Percentiles rank a stretch among this genome's conserved stretches.
phyloP scores from a whole-genome alignment of 441 rosid genomes.

The Omphalea diandra region DNA sequence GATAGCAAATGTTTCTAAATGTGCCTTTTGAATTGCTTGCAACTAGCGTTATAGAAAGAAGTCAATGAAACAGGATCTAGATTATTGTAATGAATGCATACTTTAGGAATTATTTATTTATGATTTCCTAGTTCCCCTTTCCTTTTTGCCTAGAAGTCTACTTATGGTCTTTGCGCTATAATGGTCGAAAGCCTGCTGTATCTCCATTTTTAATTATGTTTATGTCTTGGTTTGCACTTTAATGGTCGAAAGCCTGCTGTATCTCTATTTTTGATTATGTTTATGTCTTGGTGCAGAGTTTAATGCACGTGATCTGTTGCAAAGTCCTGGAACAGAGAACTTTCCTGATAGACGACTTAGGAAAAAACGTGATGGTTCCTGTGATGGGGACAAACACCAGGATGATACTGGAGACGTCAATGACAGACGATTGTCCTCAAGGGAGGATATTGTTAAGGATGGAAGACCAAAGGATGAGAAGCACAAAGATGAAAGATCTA shows the following conservation, averaged over 20 bases:
- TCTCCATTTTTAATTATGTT: no score
- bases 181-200: neutral
- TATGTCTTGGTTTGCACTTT: constrained; percentile 1
- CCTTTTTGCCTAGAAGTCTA: neutral
- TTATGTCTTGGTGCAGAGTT: constrained; percentile 46
- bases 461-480: constrained; percentile 70
- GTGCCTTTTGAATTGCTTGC: neutral
- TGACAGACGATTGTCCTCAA: constrained; percentile 43
- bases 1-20: neutral
- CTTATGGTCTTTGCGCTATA: neutral
- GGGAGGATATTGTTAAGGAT: constrained; percentile 57
- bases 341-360: constrained; percentile 56
- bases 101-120: neutral
- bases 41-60: neutral
- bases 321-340: constrained; percentile 54
- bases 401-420: constrained; percentile 55
- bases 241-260: no score
- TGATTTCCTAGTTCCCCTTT: neutral
- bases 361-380: constrained; percentile 68
- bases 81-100: neutral
- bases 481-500: constrained; percentile 54
- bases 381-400: constrained; percentile 54
- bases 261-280: constrained; percentile 8
- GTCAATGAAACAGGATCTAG: neutral
- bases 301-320: constrained; percentile 43